A percentile compares a stretch with the other conserved stretches of the same genome.
These are phyloP conservation scores for Biscogniauxia marginata DNA, from an alignment of 2,329 filamentous ascomycete species.

Conservation along the genomic window DNA sequence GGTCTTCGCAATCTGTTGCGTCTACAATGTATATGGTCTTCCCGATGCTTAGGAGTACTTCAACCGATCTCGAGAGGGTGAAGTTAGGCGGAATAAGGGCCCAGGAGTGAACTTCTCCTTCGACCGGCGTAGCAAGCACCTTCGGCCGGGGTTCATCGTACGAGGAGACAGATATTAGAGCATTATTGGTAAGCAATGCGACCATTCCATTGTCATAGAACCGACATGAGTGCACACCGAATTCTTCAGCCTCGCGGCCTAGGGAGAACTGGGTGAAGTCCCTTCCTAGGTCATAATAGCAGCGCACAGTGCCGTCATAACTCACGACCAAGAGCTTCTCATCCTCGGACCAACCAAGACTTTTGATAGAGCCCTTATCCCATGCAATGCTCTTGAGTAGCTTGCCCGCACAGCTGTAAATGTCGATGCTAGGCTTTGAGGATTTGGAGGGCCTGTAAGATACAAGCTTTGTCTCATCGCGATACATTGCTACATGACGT, in stretches of 20 bases:
- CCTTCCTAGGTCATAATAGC: slow-evolving; percentile 87
- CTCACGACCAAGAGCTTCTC: slow-evolving; percentile 88
- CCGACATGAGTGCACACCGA: slow-evolving; percentile 82
- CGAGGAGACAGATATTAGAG: slow-evolving; percentile 79
- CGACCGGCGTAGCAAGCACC: slow-evolving; percentile 71
- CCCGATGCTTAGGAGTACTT: slow-evolving; percentile 82
- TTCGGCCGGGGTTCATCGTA: slow-evolving; percentile 91
- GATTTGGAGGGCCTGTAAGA: slow-evolving; percentile 71
- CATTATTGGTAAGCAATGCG: slow-evolving; percentile 84
- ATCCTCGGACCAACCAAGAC: slow-evolving; percentile 94
- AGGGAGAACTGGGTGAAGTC: slow-evolving; percentile 95
- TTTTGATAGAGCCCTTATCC: slow-evolving; percentile 86
- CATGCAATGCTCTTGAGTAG: slow-evolving; percentile 82
- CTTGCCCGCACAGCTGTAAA: slow-evolving; percentile 92
- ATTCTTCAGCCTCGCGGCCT: slow-evolving; percentile 84
- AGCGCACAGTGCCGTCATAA: slow-evolving; percentile 84
- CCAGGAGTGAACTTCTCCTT: slow-evolving; percentile 84
- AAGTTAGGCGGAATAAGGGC: slow-evolving; percentile 82
- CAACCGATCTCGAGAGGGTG: slow-evolving; percentile 88
- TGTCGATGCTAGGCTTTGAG: slow-evolving; percentile 81
- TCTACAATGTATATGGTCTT: slow-evolving; percentile 86
- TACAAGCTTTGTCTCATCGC: slow-evolving; percentile 82
- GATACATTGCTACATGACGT: slow-evolving; percentile 70
- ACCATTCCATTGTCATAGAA: slow-evolving; percentile 96
- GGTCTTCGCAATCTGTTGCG: slow-evolving; percentile 85